Base-by-base conservation (phyloP, 2,329 filamentous ascomycete species). In the Aspergillus fumigatiaffinis region DNA sequence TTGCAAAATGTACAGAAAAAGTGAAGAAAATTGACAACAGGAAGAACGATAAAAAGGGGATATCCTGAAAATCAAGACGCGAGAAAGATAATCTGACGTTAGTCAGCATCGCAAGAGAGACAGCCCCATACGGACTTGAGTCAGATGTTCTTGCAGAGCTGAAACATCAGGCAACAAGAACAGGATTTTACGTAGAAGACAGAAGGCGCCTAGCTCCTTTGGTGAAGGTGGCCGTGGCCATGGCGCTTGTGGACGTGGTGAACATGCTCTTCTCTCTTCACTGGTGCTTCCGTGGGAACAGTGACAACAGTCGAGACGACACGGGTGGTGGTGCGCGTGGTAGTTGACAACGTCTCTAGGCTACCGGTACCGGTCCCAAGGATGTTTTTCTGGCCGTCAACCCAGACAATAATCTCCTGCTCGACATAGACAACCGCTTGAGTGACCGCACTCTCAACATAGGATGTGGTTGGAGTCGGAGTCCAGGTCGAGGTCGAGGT, bases 371-470 rank as follows among this genome's bases (percentile, higher is more conserved):
- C 62, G 5, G 71, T 74, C 50, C 61, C 54, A 44, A 68, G 56
- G 0, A 65, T 64, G 2, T 59, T 55, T 26, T 68, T 68, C 7
- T 68, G 53, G 5, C 54, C 62, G 42, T 71, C 67, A 21, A 71
- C 57, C 21, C 67, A 28, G 38, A 75, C 61, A 10, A 68, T 54
- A 12, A 73, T 57, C 20, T 71, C 64, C 21, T 68, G 63, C 42
- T 72, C 60, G 2, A 75, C 48, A 32, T 68, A 71, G 20, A 73
- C 59, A n/a, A 69, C 56, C 20, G 68, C 66, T 35, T 69, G 63
- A 1, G 64, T 68, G 47, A 69, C 52, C 4, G 61, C 57, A 14
- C 62, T 63, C 23, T 66, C 8, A 14, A 63, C 50, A n/a, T 65
- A 63, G 3, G 66, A 68, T 1, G 68, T 68, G 10, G 59, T 64